These are phyloP conservation scores for Sclerotinia spermophila DNA, from an alignment of 2,329 filamentous ascomycete species.

Conservation along the genomic window DNA sequence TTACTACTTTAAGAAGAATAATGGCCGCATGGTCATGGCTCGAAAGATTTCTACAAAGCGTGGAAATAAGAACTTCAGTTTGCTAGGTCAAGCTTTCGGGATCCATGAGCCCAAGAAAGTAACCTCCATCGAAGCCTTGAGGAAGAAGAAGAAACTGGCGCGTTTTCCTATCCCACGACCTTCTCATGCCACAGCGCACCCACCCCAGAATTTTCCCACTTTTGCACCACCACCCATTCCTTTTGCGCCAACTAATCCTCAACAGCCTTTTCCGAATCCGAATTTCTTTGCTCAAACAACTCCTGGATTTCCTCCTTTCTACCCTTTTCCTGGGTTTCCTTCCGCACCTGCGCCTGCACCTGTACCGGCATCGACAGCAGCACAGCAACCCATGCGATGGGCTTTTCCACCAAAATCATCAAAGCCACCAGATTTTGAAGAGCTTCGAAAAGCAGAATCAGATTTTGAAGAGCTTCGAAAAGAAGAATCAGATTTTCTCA, in stretches of 20 bases:
- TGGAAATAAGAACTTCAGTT: not conserved
- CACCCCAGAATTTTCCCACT: slow-evolving; percentile 17
- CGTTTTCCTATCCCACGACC: slow-evolving; percentile 20
- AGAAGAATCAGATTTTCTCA: slow-evolving; percentile 25
- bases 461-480: slow-evolving; percentile 23
- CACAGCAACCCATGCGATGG: not conserved
- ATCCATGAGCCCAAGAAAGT: not conserved
- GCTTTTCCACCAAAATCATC: slow-evolving; percentile 12
- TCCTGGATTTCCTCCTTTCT: slow-evolving; percentile 8
- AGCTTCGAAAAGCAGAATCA: slow-evolving; percentile 25
- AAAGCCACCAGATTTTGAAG: slow-evolving; percentile 15
- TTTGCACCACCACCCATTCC: not conserved
- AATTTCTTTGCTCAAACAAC: not conserved
- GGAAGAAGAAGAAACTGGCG: not conserved
- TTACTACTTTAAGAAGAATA: not conserved
- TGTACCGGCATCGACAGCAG: slow-evolving; percentile 6
- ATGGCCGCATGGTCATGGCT: not conserved
- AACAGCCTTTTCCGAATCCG: not conserved
- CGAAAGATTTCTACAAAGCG: not conserved
- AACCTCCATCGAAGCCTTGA: not conserved
- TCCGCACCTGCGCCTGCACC: not conserved
- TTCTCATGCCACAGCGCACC: slow-evolving; percentile 19
- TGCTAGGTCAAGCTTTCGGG: slow-evolving; percentile 11
- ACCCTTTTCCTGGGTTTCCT: not conserved
- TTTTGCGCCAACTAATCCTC: slow-evolving; percentile 1